Conservation (phyloP, 2,329 filamentous ascomycete species). For the Talaromyces sp. region DNA sequence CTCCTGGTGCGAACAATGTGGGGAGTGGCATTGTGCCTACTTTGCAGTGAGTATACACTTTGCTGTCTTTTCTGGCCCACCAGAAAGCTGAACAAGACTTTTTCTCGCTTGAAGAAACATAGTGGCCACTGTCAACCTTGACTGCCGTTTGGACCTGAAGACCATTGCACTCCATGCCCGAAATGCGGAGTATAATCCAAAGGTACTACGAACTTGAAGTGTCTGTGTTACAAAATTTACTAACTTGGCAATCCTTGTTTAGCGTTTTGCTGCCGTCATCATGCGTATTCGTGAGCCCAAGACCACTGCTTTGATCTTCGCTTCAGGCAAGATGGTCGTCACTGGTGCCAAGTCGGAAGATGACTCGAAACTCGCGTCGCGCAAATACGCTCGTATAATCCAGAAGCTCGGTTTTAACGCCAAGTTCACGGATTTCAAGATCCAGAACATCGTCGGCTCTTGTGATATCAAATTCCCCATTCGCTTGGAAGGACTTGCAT, state of each 20-base stretch:
- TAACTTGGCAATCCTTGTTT: conserved; percentile 42
- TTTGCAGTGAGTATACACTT: conserved; percentile 83
- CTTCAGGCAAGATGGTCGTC: conserved; percentile 98
- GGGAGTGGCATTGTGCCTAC: conserved; percentile 89
- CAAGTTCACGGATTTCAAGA: conserved; percentile 99
- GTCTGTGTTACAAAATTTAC: conserved; percentile 28
- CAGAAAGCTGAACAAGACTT: conserved; percentile 49
- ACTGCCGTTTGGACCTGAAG: conserved; percentile 96
- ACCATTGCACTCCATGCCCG: conserved; percentile 96
- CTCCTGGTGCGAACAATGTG: conserved; percentile 75
- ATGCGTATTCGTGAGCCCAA: conserved; percentile 99
- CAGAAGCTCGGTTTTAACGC: conserved; percentile 99
- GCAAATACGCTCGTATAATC: conserved; percentile 98
- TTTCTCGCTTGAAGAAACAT: conserved; percentile 71
- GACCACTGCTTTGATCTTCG: conserved; percentile 96
- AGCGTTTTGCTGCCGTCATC: conserved; percentile 98
- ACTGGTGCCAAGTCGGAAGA: conserved; percentile 98
- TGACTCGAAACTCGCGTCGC: conserved; percentile 91
- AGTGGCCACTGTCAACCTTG: conserved; percentile 96
- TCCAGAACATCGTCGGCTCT: conserved; percentile 98
- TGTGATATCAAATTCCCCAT: conserved; percentile 99
- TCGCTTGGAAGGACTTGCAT: conserved; percentile 89
- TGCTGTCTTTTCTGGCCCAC: conserved; percentile 42
- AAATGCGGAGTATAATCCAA: conserved; percentile 98
- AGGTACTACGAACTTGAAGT: conserved; percentile 59